A percentile compares a stretch with the other conserved stretches of the same genome.
phyloP scores from a whole-genome alignment of 345 rosid species.

The Eucalyptus guilfoylei region DNA sequence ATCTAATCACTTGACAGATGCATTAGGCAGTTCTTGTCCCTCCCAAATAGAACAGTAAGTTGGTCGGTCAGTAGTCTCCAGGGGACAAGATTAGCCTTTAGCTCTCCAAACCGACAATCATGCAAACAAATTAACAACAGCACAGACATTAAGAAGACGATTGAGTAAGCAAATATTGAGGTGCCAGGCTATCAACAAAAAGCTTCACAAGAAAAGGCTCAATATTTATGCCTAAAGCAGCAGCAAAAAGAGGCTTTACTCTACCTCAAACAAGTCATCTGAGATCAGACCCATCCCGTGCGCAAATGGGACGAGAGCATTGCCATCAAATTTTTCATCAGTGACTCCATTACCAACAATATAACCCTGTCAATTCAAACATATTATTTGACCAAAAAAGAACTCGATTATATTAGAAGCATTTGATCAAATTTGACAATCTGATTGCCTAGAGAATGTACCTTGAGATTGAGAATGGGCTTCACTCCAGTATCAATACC shows the following conservation, averaged over 20 bases:
- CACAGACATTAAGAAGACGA: not conserved
- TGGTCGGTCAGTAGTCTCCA: not conserved
- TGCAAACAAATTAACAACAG: not conserved
- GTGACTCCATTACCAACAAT: constrained; percentile 90
- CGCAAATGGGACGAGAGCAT: constrained; percentile 73
- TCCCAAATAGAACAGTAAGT: not conserved
- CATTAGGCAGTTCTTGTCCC: not conserved
- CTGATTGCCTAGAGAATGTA: not conserved
- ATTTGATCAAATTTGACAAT: not conserved
- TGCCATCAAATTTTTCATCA: constrained; percentile 63
- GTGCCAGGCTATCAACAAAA: not conserved
- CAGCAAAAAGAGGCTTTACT: not conserved
- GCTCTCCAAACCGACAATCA: not conserved
- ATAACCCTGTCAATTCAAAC: constrained; percentile 48
- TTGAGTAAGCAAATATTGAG: not conserved
- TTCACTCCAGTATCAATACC: constrained; percentile 52
- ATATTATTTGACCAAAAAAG: not conserved
- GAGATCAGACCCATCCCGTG: constrained; percentile 96
- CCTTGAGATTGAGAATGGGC: constrained; percentile 71
- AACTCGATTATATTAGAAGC: not conserved
- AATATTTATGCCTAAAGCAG: not conserved
- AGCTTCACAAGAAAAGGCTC: not conserved
- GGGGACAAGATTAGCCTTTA: not conserved
- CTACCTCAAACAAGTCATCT: constrained; percentile 57
- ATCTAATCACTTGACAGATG: not conserved